A percentile compares a stretch with the other conserved stretches of the same genome.
These are phyloP conservation scores for Pisolithus sp. DNA, from an alignment of 768 basidiomycete genomes.

Conservation along the genomic window DNA sequence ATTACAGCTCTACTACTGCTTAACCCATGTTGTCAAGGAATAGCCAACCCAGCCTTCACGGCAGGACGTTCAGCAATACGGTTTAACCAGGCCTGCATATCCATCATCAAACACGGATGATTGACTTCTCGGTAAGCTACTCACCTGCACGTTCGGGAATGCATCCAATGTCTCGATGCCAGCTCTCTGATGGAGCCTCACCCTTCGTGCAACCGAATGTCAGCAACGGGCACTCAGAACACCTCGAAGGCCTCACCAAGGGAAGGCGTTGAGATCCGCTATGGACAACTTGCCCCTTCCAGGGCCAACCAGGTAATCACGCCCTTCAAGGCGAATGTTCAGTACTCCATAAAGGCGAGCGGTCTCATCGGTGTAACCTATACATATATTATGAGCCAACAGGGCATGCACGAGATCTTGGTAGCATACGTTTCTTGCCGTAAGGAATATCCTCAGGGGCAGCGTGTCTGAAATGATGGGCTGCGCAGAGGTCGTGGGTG, in stretches of 20 bases:
- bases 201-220: conserved; percentile 35
- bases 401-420: not conserved
- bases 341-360: conserved; percentile 80
- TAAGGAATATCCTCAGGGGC: conserved; percentile 67
- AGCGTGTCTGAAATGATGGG: conserved; percentile 62
- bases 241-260: conserved; percentile 42
- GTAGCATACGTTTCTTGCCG: conserved; percentile 51
- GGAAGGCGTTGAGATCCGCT: conserved; percentile 64
- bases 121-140: not conserved
- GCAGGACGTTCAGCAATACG: conserved; percentile 18
- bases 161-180: conserved; percentile 54
- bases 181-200: conserved; percentile 39
- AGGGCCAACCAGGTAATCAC: conserved; percentile 78
- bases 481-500: conserved; percentile 22
- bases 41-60: conserved; percentile 18
- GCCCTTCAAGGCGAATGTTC: conserved; percentile 63
- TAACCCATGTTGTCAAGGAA: conserved; percentile 4
- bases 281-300: conserved; percentile 61
- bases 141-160: conserved; percentile 58
- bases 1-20: not conserved
- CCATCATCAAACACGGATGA: not conserved
- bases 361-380: conserved; percentile 76
- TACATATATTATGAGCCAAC: conserved; percentile 9
- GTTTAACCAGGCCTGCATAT: conserved; percentile 25
- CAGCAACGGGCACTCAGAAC: not conserved